Percentiles rank a stretch among this genome's conserved stretches.
Evolutionary conservation across 768 basidiomycete species (phyloP).

Genomic region (Cyclocybe cylindracea): DNA sequence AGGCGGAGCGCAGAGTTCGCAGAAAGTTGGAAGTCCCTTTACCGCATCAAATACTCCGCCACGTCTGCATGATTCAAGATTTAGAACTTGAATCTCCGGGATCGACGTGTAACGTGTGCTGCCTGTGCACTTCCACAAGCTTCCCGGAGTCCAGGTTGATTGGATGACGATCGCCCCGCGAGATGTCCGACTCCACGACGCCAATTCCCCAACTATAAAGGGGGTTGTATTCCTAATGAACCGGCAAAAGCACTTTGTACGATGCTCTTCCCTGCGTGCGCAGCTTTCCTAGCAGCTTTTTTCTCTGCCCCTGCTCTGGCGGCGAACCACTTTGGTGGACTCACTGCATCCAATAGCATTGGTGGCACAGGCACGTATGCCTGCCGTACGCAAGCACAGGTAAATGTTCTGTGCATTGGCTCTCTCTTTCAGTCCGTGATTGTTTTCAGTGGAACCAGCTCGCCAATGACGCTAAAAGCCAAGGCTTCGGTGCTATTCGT

Average conservation of each 20-base stretch:
- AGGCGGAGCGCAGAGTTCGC: too few relatives aligned
- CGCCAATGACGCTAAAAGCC: constrained; percentile 27
- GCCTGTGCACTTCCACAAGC: too few relatives aligned
- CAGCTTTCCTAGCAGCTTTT: constrained; percentile 1
- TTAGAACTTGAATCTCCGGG: too few relatives aligned
- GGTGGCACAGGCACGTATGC: constrained; percentile 26
- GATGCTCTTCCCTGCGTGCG: neutral
- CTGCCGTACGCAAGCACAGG: constrained; percentile 38
- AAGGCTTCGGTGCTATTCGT: constrained; percentile 36
- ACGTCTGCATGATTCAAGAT: too few relatives aligned
- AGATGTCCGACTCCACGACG: too few relatives aligned
- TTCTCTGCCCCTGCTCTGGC: constrained; percentile 18
- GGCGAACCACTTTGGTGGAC: constrained; percentile 32
- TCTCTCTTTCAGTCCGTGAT: too few relatives aligned
- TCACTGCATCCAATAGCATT: constrained; percentile 35
- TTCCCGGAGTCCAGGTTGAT: too few relatives aligned
- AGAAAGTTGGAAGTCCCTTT: too few relatives aligned
- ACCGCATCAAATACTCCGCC: too few relatives aligned
- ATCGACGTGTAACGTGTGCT: too few relatives aligned
- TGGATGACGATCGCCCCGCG: too few relatives aligned
- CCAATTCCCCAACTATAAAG: neutral
- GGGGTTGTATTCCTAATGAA: neutral
- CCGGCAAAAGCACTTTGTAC: neutral
- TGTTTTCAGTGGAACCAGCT: constrained; percentile 35
- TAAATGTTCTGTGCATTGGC: neutral